Base-by-base conservation (phyloP, 495 filamentous ascomycete genomes). In the Polyplosphaeria fusca region DNA sequence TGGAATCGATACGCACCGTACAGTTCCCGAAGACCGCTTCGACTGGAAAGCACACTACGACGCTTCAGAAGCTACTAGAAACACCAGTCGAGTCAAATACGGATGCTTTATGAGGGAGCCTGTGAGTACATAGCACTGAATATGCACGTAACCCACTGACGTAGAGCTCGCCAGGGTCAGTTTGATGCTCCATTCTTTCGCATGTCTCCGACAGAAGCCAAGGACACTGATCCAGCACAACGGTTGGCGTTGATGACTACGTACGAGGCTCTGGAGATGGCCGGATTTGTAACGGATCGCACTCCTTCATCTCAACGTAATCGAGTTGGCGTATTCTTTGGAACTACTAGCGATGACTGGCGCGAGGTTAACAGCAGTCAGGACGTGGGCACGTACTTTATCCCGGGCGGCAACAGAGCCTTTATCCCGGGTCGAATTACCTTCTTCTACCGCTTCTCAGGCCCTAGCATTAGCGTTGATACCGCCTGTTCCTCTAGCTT, bases 181-280 rank as follows among this genome's bases (percentile, higher is more conserved):
- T 76, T 76, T 47, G 73, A 76, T 57, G 57, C 68, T 26, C 65
- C 64, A 1, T 73, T 76, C 41, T 76, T 76, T 65, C 72, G 69
- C 62, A 74, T 76, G 58, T 73, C 70, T 16, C 73, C 73, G 0
- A 26, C 64, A 47, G 77, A 79, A 53, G 75, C 76, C 0, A 45
- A 55, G 2, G 61, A 75, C 44, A 66, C 59, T 0, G 74, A 76
- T 55, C 74, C 74, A 32, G 58, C 48, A 22, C 70, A 73, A 40
- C 53, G 74, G 11, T 39, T 76, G 3, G 68, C 66, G 16, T 28
- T 76, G 2, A 50, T 67, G 1, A 70, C 68, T 3, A 63, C 70
- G 0, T 75, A 73, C 42, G 74, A 76, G 59, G 74, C 74, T 2
- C 37, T 76, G 9, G 73, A 76, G 44, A 55, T 47, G 59, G 66